These are phyloP conservation scores for Chytriomyces hyalinus DNA, from an alignment of 192 early-diverging fungal genomes.

Conservation along the genomic window DNA sequence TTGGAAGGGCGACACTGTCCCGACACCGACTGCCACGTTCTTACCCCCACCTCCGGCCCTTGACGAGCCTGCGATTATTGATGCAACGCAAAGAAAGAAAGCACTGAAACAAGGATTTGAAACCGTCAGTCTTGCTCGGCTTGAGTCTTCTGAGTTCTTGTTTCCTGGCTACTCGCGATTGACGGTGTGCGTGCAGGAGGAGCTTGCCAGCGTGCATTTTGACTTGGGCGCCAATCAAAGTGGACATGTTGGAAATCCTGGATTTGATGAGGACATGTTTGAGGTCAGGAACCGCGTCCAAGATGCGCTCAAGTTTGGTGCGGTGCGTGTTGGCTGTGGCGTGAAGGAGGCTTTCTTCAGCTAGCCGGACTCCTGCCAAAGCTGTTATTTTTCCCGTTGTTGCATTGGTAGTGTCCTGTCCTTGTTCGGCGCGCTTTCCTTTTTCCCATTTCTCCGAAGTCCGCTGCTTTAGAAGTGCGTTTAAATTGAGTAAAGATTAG, in stretches of 20 bases:
- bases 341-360: conserved; percentile 4
- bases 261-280: not conserved
- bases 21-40: not conserved
- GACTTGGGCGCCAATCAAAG: not conserved
- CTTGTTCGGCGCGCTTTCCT: too few species aligned
- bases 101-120: not conserved
- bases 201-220: not conserved
- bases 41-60: not conserved
- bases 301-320: not conserved
- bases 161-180: not conserved
- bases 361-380: not conserved
- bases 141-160: not conserved
- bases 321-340: not conserved
- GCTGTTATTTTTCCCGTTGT: not conserved
- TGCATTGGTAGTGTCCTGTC: not conserved
- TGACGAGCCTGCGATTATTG: too few species aligned
- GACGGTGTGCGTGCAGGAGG: not conserved
- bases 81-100: too few species aligned
- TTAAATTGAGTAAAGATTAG: too few species aligned
- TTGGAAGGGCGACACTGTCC: not conserved
- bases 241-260: not conserved
- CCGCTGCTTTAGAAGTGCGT: too few species aligned
- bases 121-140: not conserved
- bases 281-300: not conserved
- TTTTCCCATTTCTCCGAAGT: too few species aligned